Evolutionary conservation across 768 basidiomycete species (phyloP).

Genomic region (Kwoniella sp.): DNA sequence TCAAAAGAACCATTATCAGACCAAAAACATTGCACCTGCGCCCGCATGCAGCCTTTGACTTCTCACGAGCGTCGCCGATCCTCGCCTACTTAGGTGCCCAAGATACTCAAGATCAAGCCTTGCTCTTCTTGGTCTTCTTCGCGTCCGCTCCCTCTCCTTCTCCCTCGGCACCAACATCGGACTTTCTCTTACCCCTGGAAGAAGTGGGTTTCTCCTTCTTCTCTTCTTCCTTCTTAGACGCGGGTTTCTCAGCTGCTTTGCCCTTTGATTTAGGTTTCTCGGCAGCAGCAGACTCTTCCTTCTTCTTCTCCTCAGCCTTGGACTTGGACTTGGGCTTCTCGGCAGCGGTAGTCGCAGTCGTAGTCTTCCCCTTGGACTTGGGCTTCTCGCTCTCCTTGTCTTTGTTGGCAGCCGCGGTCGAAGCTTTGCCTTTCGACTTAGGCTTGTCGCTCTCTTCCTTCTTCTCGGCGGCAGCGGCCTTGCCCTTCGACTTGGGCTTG

Average conservation of each 20-base stretch:
- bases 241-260: constrained; percentile 20
- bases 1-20: neutral
- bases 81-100: neutral
- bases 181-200: constrained; percentile 20
- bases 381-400: constrained; percentile 10
- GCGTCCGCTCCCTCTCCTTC: constrained; percentile 28
- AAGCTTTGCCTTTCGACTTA: neutral
- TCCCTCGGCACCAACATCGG: constrained; percentile 12
- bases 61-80: neutral
- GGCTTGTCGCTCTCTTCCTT: constrained; percentile 8
- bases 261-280: constrained; percentile 20
- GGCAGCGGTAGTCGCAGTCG: constrained; percentile 24
- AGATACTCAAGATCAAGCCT: constrained; percentile 18
- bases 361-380: constrained; percentile 14
- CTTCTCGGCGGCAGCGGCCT: constrained; percentile 2
- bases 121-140: constrained; percentile 27
- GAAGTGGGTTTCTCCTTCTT: constrained; percentile 19
- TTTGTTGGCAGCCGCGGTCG: neutral
- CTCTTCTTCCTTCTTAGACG: constrained; percentile 17
- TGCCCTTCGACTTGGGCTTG: constrained; percentile 10
- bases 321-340: constrained; percentile 17
- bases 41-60: neutral
- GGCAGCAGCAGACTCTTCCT: constrained; percentile 4
- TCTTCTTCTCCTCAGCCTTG: constrained; percentile 1
- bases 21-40: neutral